Evolutionary conservation across 257 asterid genomes (phyloP).

Genomic region (Linderniella brevidens): DNA sequence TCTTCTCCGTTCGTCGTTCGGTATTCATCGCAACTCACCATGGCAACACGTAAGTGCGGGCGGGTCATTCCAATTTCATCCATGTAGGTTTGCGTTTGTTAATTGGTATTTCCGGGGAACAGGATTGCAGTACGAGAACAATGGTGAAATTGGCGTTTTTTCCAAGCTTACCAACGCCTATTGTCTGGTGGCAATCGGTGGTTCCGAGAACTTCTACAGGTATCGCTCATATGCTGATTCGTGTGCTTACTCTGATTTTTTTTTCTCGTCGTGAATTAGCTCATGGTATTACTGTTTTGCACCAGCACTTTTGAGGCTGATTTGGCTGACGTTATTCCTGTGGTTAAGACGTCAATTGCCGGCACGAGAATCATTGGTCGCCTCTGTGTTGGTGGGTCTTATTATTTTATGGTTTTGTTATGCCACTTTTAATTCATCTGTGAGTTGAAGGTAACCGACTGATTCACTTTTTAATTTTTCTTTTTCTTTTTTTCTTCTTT

Average conservation of each 20-base stretch:
- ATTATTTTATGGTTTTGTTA: background rate
- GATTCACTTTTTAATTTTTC: constrained; percentile 3
- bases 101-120: background rate
- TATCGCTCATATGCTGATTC: constrained; percentile 7
- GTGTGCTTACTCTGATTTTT: background rate
- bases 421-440: constrained; percentile 2
- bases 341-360: constrained; percentile 65
- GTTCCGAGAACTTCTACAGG: constrained; percentile 95
- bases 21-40: constrained; percentile 1
- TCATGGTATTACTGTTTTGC: constrained; percentile 10
- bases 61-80: background rate
- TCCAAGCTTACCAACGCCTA: constrained; percentile 91
- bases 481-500: constrained; percentile 2
- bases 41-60: constrained; percentile 14
- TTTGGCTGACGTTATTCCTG: constrained; percentile 68
- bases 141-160: constrained; percentile 76
- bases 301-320: constrained; percentile 72
- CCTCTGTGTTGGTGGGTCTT: constrained; percentile 64
- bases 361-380: constrained; percentile 86
- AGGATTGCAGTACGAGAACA: constrained; percentile 90
- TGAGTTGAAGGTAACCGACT: constrained; percentile 2
- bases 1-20: background rate
- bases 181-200: constrained; percentile 85
- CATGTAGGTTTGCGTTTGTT: background rate
- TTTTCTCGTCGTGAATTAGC: constrained; percentile 3